Base-by-base conservation (phyloP, 176 grass and related monocot species). In the Triticum turgidum region DNA sequence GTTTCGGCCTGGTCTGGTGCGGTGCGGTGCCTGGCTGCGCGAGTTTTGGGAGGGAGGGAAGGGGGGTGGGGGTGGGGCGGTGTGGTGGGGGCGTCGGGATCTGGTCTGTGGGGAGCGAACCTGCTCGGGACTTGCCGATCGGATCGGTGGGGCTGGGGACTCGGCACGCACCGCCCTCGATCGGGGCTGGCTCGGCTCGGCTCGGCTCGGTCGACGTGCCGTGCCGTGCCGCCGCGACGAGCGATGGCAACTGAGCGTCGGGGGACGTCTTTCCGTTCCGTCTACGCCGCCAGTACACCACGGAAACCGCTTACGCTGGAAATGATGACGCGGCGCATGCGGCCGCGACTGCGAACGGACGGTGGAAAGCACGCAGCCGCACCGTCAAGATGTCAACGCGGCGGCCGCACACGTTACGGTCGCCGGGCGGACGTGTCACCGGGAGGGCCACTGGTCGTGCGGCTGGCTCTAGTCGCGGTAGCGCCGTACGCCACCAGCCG, bases 81-180 rank as follows among this genome's bases (percentile, higher is more conserved):
- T 58, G 88, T 30, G 89, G 73, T 85, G 81, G 89, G 68, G 82
- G 30, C 78, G 83, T 27, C 84, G 84, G 79, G 86, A 85, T 85
- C 81, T 84, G 86, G 81, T 85, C 81, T 84, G 61, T 80, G 81
- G 12, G 56, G 33, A 69, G 18, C 37, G 69, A 72, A 66, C 24
- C 9, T 54, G 45, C 13, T 13, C 5, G 35, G 25, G 49, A 63
- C 80, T 69, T 81, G 81, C 38, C 81, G 89, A 91, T 91, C 51
- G 7, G 89, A 88, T 91, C 85, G 81, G 85, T 84, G 81, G 89
- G 81, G 76, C 71, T 74, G 86, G 65, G 56, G 65, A 21, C 65
- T 63, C 61, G 61, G 35, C 47, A 21, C 25, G 39, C 62, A 33
- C 24, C 39, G 1, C n/a, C 77, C 61, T 29, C 64, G 29, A 15